A percentile compares a stretch with the other conserved stretches of the same genome.
Evolutionary conservation across 73 alveolate genomes (phyloP).

Genomic region (Paramecium tetraurelia): DNA sequence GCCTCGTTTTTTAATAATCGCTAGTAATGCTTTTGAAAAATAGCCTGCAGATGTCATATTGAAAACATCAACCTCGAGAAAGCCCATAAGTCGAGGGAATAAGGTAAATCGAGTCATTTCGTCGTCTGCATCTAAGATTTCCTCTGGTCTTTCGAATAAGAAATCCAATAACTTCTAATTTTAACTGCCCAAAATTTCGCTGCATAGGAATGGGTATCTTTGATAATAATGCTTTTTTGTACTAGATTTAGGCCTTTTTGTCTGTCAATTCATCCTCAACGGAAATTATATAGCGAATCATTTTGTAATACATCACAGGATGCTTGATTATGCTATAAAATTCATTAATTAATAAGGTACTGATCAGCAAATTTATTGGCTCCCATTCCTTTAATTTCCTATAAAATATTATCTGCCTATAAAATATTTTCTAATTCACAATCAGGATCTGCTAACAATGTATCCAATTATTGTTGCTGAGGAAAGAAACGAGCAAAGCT

Average conservation of each 20-base stretch:
- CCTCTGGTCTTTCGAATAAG: conserved; percentile 12
- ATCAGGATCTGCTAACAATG: neutral
- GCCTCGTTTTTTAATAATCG: neutral
- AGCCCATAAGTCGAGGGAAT: neutral
- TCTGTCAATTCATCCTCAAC: neutral
- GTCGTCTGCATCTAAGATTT: neutral
- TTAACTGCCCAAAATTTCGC: conserved; percentile 8
- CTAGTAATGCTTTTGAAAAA: neutral
- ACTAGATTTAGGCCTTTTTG: neutral
- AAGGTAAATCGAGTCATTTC: neutral
- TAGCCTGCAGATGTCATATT: conserved; percentile 46
- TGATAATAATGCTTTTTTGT: neutral
- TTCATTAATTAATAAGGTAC: neutral
- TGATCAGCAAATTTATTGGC: conserved; percentile 41
- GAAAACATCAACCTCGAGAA: neutral
- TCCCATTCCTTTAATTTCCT: conserved; percentile 35
- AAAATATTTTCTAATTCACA: neutral
- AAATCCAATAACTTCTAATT: neutral
- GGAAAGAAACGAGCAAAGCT: conserved; percentile 9
- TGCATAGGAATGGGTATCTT: neutral
- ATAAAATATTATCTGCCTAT: neutral
- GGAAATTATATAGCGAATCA: neutral
- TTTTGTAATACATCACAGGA: neutral
- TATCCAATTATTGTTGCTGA: neutral
- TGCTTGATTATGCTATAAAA: neutral